Percentiles rank a stretch among this genome's conserved stretches.
Evolutionary conservation across 2,329 filamentous ascomycete genomes (phyloP).

Genomic region (Pseudophaeomoniella oleicola): DNA sequence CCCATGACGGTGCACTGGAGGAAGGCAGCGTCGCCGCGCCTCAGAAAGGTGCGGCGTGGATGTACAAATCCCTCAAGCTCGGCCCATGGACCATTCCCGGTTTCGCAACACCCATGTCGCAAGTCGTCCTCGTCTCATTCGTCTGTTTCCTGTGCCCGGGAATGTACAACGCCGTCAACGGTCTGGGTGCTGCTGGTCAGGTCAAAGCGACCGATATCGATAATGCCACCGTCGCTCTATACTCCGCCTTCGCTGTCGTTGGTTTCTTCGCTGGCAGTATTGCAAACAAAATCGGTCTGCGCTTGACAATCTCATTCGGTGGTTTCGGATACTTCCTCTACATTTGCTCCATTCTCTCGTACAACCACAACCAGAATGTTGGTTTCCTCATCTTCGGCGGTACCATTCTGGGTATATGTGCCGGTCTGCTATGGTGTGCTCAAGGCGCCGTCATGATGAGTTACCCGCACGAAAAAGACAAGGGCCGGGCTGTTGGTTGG

Average conservation of each 20-base stretch:
- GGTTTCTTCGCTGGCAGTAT: constrained; percentile 38
- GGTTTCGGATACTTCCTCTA: constrained; percentile 21
- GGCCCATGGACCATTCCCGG: constrained; percentile 41
- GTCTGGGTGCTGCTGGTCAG: constrained; percentile 51
- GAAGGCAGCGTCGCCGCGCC: constrained; percentile 14
- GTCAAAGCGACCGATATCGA: constrained; percentile 44
- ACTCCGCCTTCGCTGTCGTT: constrained; percentile 48
- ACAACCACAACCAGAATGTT: constrained; percentile 22
- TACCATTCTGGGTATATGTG: constrained; percentile 22
- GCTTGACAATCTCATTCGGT: constrained; percentile 15
- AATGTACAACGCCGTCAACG: constrained; percentile 56
- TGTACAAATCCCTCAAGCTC: constrained; percentile 49
- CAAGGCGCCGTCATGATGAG: constrained; percentile 43
- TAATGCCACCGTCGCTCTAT: constrained; percentile 55
- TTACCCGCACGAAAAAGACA: constrained; percentile 60
- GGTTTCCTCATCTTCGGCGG: constrained; percentile 25
- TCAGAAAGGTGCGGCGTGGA: constrained; percentile 36
- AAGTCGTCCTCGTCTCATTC: constrained; percentile 56
- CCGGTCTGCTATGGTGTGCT: constrained; percentile 24
- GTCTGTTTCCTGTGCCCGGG: constrained; percentile 60
- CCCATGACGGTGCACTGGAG: constrained; percentile 17
- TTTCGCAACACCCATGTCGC: constrained; percentile 60
- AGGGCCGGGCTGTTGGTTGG: constrained; percentile 69
- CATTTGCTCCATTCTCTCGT: constrained; percentile 22
- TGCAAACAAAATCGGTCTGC: constrained; percentile 17